A percentile compares a stretch with the other conserved stretches of the same genome.
Evolutionary conservation across 345 rosid species (phyloP).

Genomic region (Boechera divaricarpa): DNA sequence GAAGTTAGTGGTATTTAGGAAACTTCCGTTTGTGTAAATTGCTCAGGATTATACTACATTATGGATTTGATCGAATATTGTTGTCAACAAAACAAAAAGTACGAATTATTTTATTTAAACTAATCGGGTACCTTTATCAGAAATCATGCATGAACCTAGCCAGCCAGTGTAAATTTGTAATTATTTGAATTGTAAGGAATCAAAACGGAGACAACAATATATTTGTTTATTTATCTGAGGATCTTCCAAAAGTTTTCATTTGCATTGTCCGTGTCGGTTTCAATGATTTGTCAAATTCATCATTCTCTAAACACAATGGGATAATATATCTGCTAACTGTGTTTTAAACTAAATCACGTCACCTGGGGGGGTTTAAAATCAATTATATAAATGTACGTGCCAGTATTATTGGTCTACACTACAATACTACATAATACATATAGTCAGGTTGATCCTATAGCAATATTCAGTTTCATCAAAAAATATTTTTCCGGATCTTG

Average conservation of each 20-base stretch:
- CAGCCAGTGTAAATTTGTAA: conserved; percentile 28
- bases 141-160: conserved; percentile 38
- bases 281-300: conserved; percentile 4
- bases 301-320: neutral
- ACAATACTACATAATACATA: neutral
- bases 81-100: conserved; percentile 23
- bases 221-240: neutral
- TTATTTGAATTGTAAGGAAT: conserved; percentile 25
- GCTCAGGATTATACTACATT: neutral
- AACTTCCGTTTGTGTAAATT: conserved; percentile 26
- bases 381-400: conserved; percentile 1
- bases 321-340: too few relatives aligned
- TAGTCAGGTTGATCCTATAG: neutral
- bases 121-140: neutral
- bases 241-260: neutral
- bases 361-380: neutral
- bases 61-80: conserved; percentile 28
- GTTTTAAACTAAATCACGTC: too few relatives aligned
- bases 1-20: conserved; percentile 32
- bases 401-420: neutral
- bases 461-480: neutral
- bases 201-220: neutral
- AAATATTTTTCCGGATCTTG: neutral
- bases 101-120: neutral
- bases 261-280: conserved; percentile 9